Evolutionary conservation across 495 filamentous ascomycete species (phyloP), one percentile per base, ranked within the genome.

Genomic region (Apodospora peruviana): DNA sequence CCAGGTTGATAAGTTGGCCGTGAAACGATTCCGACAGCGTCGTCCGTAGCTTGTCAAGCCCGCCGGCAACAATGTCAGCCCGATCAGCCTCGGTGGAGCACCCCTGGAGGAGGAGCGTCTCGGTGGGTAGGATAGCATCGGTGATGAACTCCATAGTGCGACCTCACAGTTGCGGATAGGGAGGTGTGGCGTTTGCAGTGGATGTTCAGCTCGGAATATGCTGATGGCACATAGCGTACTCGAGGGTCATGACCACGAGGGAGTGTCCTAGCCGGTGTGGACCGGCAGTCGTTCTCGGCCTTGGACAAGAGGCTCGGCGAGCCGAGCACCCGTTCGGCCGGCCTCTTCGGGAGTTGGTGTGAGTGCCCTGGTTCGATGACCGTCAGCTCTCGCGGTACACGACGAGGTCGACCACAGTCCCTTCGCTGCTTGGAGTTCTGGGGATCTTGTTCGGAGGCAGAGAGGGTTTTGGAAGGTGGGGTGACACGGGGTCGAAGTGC

Each of bases 31-130:
- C 66, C 1, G 70, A 54, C 3, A 77, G 60, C 35, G 61, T 55
- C 42, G 59, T 43, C 10, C 68, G 64, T 16, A 77, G 53, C 36
- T 67, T 62, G 35, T 77, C 71, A 14, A 77, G 63, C 19, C 60
- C 55, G 5, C 62, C 43, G 18, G 64, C 63, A 21, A 70, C 69
- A 8, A 66, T 46, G 37, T 73, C 67, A 42, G 68, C 69, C 39
- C 66, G 61, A 17, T 75, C 66, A 7, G 72, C 73, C 53, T 77
- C 71, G 23, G 56, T 59, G 45, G 66, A 74, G 51, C 73, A 75
- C 7, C 69, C 69, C 43, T 67, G 62, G 48, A 75, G 64, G 19
- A 74, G 60, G 32, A 67, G 64, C 38, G 60, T 45, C 42, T 61
- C 62, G 16, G 56, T 27, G n/a, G 51, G 53, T 3, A 44, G 20